Conservation (phyloP, 208 protist species). For the Leishmania turanica region DNA sequence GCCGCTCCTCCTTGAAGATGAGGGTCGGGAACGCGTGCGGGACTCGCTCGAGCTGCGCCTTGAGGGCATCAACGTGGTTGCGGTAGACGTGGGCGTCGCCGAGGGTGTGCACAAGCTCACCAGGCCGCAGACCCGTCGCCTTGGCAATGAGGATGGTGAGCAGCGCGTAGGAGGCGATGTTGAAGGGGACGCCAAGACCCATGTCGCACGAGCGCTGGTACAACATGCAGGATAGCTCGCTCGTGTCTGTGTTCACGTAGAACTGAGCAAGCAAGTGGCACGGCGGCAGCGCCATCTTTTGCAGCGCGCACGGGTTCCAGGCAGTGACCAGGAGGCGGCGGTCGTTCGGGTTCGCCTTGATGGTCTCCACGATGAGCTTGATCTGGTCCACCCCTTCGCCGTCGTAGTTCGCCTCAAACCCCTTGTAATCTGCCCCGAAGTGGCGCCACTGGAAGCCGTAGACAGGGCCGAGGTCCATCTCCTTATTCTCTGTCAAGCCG, state of each 20-base stretch:
- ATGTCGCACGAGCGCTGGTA: constrained; percentile 96
- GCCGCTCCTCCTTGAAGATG: constrained; percentile 65
- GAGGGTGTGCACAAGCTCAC: constrained; percentile 97
- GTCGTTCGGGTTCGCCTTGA: constrained; percentile 95
- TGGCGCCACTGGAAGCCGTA: constrained; percentile 99
- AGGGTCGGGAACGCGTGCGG: constrained; percentile 95
- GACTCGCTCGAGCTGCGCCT: constrained; percentile 90
- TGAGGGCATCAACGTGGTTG: constrained; percentile 98
- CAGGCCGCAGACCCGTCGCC: constrained; percentile 93
- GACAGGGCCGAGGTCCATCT: constrained; percentile 98
- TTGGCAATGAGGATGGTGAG: constrained; percentile 95
- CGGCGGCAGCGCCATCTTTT: constrained; percentile 97
- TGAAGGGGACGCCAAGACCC: constrained; percentile 99
- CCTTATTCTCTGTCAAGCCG: constrained; percentile 91
- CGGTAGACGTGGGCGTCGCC: constrained; percentile 98
- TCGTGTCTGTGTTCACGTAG: constrained; percentile 91
- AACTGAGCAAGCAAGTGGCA: constrained; percentile 99
- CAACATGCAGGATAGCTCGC: constrained; percentile 96
- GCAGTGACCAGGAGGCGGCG: constrained; percentile 97
- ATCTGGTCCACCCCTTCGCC: constrained; percentile 98
- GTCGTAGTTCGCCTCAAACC: constrained; percentile 88
- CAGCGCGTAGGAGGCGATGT: constrained; percentile 98
- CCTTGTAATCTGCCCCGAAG: constrained; percentile 96
- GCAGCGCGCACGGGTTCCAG: constrained; percentile 97
- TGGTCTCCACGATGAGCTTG: constrained; percentile 85